Evolutionary conservation across 768 basidiomycete genomes (phyloP), one percentile per base, ranked within the genome.

Genomic region (Psilocybe tampanensis): DNA sequence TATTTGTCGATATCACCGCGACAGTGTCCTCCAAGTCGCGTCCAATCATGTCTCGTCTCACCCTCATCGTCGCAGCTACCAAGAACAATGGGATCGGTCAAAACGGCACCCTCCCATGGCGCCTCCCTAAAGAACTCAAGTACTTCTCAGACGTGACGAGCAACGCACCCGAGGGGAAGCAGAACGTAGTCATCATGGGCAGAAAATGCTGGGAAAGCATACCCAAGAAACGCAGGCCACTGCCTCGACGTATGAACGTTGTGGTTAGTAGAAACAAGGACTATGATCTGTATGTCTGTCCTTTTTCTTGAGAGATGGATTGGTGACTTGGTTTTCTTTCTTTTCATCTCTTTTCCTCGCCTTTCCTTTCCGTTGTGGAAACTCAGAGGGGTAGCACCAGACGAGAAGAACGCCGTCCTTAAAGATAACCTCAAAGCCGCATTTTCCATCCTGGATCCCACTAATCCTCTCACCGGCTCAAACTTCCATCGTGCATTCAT

Each of bases 181-280:
- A 69, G 56, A 98, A 98, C 72, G 85, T 83, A 1, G 88, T 98
- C 18, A 76, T 98, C 54, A 98, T 99, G 96, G 97, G 97, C 12
- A 82, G 96, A 54, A 94, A 92, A 66, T 96, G 95, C 13, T 99
- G 97, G 97, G 94, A 98, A 74, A 92, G 92, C 69, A 98, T 99
- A 53, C 96, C 97, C 8, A 61, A 67, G 18, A 91, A 86, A 69
- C 91, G 89, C 73, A 80, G 90, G 60, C 97, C 97, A 4, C 80
- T 99, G 18, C 76, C 81, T 41, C 82, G 80, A 43, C 80, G 97
- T 48, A 54, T 81, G 53, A 99, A 98, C 67, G 69, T 95, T 22
- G 86, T 99, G 55, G 73, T 95, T 57, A 88, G 85, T 71, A 78
- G 81, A 47, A 84, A 86, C 62, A 42, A 67, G 22, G 72, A 75